Percentiles rank a stretch among this genome's conserved stretches.
Conservation (phyloP, 2,329 filamentous ascomycete species). For the Phialophora chinensis region DNA sequence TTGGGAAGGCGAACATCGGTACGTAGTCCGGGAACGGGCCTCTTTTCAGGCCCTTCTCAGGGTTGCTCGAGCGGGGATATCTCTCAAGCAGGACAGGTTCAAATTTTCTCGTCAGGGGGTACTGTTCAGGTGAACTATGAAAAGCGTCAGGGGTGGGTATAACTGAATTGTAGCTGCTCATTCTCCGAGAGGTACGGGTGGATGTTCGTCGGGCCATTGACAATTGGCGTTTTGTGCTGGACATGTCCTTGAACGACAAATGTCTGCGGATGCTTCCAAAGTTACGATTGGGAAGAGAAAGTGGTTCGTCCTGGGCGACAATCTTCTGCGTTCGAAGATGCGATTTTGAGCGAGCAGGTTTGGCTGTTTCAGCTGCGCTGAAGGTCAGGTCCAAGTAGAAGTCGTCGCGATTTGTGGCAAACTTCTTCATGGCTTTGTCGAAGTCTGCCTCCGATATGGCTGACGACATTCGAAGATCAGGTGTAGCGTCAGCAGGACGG, state of each 20-base stretch:
- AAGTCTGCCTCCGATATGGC: conserved; percentile 80
- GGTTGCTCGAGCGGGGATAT: conserved; percentile 83
- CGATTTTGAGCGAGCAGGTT: conserved; percentile 43
- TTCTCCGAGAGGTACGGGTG: conserved; percentile 79
- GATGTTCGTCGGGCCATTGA: conserved; percentile 74
- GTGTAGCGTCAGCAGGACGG: conserved; percentile 45
- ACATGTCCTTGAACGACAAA: conserved; percentile 94
- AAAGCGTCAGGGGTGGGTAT: conserved; percentile 92
- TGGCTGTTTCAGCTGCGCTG: conserved; percentile 71
- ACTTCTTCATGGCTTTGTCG: conserved; percentile 89
- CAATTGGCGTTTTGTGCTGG: conserved; percentile 86
- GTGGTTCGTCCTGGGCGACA: conserved; percentile 70
- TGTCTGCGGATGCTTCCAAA: conserved; percentile 89
- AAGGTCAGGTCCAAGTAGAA: conserved; percentile 93
- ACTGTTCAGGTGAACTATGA: conserved; percentile 88
- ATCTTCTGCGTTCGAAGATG: conserved; percentile 78
- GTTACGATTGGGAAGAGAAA: conserved; percentile 60
- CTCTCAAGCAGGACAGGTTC: conserved; percentile 95
- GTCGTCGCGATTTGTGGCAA: conserved; percentile 90
- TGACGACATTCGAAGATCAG: conserved; percentile 44
- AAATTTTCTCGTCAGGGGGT: conserved; percentile 90
- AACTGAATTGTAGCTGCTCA: conserved; percentile 98
- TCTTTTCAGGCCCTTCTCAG: conserved; percentile 78
- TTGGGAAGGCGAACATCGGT: conserved; percentile 98
- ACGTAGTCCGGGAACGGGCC: conserved; percentile 95